Base-by-base conservation (phyloP, 108 stramenopile species). In the Conticribra weissflogii region DNA sequence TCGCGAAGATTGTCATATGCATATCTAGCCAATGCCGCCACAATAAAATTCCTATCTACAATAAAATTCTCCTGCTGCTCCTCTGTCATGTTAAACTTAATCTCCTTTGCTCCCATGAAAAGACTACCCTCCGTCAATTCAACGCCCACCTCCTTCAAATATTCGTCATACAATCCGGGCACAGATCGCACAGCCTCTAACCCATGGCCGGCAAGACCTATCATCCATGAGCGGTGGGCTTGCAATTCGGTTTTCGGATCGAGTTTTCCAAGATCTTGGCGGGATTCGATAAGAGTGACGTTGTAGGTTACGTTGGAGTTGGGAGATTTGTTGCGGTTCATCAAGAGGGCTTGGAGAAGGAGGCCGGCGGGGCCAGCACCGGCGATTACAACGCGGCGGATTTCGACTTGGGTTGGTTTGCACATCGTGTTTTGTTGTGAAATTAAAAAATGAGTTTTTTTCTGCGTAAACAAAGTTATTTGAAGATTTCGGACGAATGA, bases 351-450 rank as follows among this genome's bases (percentile, higher is more conserved):
- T 27, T 82, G 68, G 50, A 76, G 71, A 9, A 86, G 76, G 34
- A 86, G 75, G 12, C 85, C 85, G 50, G 74, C 85, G 2, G 85
- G 85, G 12, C 85, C 85, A n/a, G 85, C 85, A 22, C 85, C 85
- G 52, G 77, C 66, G 54, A 86, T 78, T n/a, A 86, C 49, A 5
- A 86, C 82, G 3, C 62, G 66, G 51, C 73, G 72, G 7, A 55
- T 59, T 59, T 49, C 44, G 1, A 8, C 8, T 29, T 19, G 29
- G 33, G 18, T 30, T 8, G 58, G 19, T 54, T 33, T 34, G 31
- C 58, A 25, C 24, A 34, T 45, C 47, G 56, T 53, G 52, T 19
- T 53, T 32, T 66, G 46, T 63, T 27, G n/a, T n/a, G n/a, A n/a
- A n/a, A n/a, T n/a, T n/a, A n/a, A n/a, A n/a, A n/a, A n/a, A n/a